Conservation (phyloP, 345 rosid genomes). For the Murraya koenigii region DNA sequence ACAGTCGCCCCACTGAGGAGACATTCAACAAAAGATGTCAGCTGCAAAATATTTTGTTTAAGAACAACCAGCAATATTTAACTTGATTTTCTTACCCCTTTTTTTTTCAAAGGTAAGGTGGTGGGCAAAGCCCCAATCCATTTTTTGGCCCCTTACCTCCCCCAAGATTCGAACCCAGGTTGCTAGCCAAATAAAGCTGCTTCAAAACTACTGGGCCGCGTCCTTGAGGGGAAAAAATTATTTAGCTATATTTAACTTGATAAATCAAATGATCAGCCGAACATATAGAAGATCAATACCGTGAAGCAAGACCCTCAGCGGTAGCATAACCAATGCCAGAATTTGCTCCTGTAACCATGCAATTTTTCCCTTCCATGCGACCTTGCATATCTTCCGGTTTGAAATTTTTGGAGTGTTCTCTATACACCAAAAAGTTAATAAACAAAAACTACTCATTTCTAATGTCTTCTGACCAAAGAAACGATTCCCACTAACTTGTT, state of each 20-base stretch:
- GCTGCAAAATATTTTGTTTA: not conserved
- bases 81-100: not conserved
- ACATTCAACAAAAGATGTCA: not conserved
- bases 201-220: too few species aligned
- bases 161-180: too few species aligned
- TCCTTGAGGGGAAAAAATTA: too few species aligned
- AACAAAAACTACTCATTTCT: not conserved
- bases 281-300: slow-evolving; percentile 37
- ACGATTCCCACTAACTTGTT: not conserved
- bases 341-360: slow-evolving; percentile 93
- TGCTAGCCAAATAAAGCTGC: too few species aligned
- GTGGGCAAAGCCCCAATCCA: too few species aligned
- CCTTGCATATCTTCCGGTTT: slow-evolving; percentile 64
- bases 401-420: slow-evolving; percentile 75
- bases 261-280: slow-evolving; percentile 12
- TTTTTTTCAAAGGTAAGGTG: too few species aligned
- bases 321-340: slow-evolving; percentile 90
- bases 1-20: slow-evolving; percentile 75
- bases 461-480: not conserved
- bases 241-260: not conserved
- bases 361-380: slow-evolving; percentile 63
- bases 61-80: not conserved
- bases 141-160: too few species aligned
- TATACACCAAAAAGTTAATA: slow-evolving; percentile 21
- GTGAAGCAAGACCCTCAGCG: slow-evolving; percentile 92